Conservation (phyloP, 2,329 filamentous ascomycete genomes). For the Massarina eburnea region DNA sequence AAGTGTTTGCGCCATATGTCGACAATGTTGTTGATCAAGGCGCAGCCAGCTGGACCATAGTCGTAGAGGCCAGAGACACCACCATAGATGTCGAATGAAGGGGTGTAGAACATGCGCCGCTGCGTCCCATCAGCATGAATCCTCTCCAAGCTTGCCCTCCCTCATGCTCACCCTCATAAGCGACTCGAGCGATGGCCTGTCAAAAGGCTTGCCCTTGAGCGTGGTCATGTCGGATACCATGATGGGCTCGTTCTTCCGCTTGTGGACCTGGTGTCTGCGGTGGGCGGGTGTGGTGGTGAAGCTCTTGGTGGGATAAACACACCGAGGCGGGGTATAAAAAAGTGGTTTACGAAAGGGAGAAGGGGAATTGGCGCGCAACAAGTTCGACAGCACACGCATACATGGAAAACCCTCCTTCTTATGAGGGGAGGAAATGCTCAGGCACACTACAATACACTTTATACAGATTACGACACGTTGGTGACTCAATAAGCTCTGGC, state of each 20-base stretch:
- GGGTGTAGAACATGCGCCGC: conserved; percentile 76
- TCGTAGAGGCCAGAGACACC: conserved; percentile 89
- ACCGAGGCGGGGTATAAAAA: conserved; percentile 36
- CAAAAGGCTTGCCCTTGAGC: conserved; percentile 81
- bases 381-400: conserved; percentile 46
- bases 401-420: conserved; percentile 25
- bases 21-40: conserved; percentile 83
- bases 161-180: conserved; percentile 73
- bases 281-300: conserved; percentile 37
- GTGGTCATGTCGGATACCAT: conserved; percentile 49
- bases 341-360: conserved; percentile 25
- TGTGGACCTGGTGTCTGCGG: conserved; percentile 29
- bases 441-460: conserved; percentile 21
- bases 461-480: conserved; percentile 15
- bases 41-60: conserved; percentile 86
- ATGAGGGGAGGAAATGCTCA: conserved; percentile 23
- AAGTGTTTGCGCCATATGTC: conserved; percentile 93
- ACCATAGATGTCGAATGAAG: conserved; percentile 92
- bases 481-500: conserved; percentile 13
- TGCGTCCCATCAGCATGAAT: conserved; percentile 30
- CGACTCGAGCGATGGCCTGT: conserved; percentile 77
- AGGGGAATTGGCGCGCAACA: conserved; percentile 41
- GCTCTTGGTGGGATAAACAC: conserved; percentile 34
- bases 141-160: neutral
- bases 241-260: conserved; percentile 30